Conservation (phyloP, 805 yeast genomes). For the Hanseniaspora lindneri region DNA sequence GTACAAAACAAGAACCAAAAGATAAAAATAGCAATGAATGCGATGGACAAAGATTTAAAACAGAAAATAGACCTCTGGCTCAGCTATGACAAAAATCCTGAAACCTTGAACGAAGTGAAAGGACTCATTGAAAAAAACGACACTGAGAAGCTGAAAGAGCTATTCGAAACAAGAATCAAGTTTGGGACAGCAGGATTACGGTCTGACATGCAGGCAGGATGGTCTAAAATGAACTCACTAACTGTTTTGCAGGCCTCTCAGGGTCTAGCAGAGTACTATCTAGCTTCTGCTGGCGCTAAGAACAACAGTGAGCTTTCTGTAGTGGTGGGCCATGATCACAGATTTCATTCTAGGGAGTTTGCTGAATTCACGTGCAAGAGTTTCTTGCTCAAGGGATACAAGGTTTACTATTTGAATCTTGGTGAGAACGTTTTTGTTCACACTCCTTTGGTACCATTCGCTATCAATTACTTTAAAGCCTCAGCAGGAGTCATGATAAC, state of each 20-base stretch:
- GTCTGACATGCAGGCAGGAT: slow-evolving; percentile 82
- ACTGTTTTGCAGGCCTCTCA: slow-evolving; percentile 86
- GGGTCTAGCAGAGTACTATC: slow-evolving; percentile 50
- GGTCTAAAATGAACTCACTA: slow-evolving; percentile 74
- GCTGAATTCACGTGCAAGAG: slow-evolving; percentile 70
- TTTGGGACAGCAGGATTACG: slow-evolving; percentile 94
- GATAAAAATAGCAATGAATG: too few species aligned
- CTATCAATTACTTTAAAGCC: slow-evolving; percentile 51
- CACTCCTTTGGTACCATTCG: slow-evolving; percentile 89
- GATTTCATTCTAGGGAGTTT: slow-evolving; percentile 66
- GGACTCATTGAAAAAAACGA: slow-evolving; percentile 28
- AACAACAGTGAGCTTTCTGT: slow-evolving; percentile 32
- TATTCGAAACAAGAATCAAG: slow-evolving; percentile 49
- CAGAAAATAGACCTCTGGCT: slow-evolving; percentile 23
- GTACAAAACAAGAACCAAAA: too few species aligned
- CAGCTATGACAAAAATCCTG: slow-evolving; percentile 29
- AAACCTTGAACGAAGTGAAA: slow-evolving; percentile 45
- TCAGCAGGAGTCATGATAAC: slow-evolving; percentile 86
- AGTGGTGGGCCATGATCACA: slow-evolving; percentile 86
- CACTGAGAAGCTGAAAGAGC: slow-evolving; percentile 36
- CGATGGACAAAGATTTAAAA: slow-evolving; percentile 18
- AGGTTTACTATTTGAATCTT: slow-evolving; percentile 49
- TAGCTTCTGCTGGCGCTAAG: slow-evolving; percentile 22
- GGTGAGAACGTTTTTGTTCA: slow-evolving; percentile 37
- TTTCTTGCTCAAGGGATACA: slow-evolving; percentile 55